A percentile compares a stretch with the other conserved stretches of the same genome.
Evolutionary conservation across 75 land plant species (phyloP).

Genomic region (Chamaecyparis obtusa): DNA sequence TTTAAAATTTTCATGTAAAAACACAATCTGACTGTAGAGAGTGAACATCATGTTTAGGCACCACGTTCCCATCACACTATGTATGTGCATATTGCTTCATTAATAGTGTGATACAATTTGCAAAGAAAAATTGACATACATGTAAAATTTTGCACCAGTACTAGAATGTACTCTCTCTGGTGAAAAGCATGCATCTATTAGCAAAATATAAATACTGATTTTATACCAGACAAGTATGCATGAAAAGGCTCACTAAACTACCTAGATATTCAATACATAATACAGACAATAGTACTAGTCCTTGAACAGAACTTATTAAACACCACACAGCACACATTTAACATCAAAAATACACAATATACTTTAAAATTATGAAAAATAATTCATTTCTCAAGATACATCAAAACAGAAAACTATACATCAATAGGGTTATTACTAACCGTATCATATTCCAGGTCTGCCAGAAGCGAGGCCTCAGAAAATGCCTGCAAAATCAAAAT

Average conservation of each 20-base stretch:
- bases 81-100: neutral
- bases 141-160: neutral
- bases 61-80: neutral
- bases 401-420: neutral
- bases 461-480: slow-evolving; percentile 86
- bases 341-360: neutral
- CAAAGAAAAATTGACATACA: neutral
- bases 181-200: neutral
- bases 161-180: neutral
- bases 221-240: neutral
- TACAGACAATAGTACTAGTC: neutral
- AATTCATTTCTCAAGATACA: neutral
- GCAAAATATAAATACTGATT: neutral
- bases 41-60: neutral
- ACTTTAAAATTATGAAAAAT: neutral
- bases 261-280: neutral
- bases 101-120: neutral
- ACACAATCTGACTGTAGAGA: neutral
- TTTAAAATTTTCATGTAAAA: neutral
- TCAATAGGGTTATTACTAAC: slow-evolving; percentile 21
- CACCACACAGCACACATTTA: neutral
- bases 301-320: neutral
- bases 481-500: slow-evolving; percentile 66
- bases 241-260: neutral
- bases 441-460: slow-evolving; percentile 83